These are phyloP conservation scores for Talaromyces thailandensis DNA, from an alignment of 495 filamentous ascomycete species.

Conservation along the genomic window DNA sequence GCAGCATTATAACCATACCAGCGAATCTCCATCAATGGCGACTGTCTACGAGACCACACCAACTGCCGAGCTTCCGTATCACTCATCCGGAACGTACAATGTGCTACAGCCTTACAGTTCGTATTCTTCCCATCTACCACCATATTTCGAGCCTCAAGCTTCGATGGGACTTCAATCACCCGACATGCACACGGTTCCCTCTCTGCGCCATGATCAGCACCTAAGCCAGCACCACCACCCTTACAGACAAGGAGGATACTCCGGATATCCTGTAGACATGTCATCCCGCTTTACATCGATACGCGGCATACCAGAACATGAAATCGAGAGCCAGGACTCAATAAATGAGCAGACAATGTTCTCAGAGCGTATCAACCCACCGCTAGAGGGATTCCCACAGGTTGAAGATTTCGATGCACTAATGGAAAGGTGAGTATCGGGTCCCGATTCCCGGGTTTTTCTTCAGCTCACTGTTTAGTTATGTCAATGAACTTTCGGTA, in stretches of 20 bases:
- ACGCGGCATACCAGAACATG: slow-evolving; percentile 18
- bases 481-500: slow-evolving; percentile 41
- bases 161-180: not conserved
- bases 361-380: slow-evolving; percentile 34
- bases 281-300: slow-evolving; percentile 3
- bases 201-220: not conserved
- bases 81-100: slow-evolving; percentile 4
- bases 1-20: slow-evolving; percentile 1
- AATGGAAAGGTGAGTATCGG: slow-evolving; percentile 39
- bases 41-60: slow-evolving; percentile 4
- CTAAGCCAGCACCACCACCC: not conserved
- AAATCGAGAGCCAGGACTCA: slow-evolving; percentile 38
- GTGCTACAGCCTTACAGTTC: slow-evolving; percentile 7
- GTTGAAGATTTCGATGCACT: slow-evolving; percentile 43
- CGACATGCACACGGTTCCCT: not conserved
- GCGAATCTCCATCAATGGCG: slow-evolving; percentile 1
- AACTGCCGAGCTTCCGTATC: slow-evolving; percentile 5
- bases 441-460: not conserved
- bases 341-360: slow-evolving; percentile 32
- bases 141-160: slow-evolving; percentile 5
- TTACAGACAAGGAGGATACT: slow-evolving; percentile 17
- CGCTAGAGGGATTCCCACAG: slow-evolving; percentile 43
- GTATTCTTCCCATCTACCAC: not conserved
- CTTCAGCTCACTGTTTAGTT: slow-evolving; percentile 17
- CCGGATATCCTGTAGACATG: slow-evolving; percentile 26